Evolutionary conservation across 2,329 filamentous ascomycete genomes (phyloP), one percentile per base, ranked within the genome.

Genomic region (Fusarium sp.): DNA sequence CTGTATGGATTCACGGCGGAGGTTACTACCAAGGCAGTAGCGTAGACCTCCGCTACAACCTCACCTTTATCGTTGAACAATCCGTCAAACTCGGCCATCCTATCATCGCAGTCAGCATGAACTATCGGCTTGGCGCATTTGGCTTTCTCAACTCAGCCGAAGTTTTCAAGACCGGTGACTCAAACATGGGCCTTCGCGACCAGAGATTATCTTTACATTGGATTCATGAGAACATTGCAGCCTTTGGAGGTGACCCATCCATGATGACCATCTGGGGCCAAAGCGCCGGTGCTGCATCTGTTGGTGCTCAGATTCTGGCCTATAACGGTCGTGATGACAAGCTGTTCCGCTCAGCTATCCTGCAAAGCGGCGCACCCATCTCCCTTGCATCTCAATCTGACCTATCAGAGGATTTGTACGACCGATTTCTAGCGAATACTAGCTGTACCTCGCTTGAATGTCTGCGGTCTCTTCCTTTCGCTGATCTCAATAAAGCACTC

Each of bases 51-150:
- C 81, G 86, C 27, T 91, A 91, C 75, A 90, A 91, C 73, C 80
- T 89, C 53, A 86, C 85, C 16, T 87, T 84, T 62, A 83, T 90
- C 37, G 85, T 91, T 2, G 81, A 60, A 79, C 81, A 14, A 77
- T 81, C 60, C 4, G 47, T 59, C 3, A 65, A 76, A 5, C 82
- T 82, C 18, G 81, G 81, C 54, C 81, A 82, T 51, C 70, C 71
- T 2, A 57, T 74, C 4, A 47, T 75, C 14, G 67, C 45, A 12
- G 70, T 75, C 7, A 59, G 55, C 18, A 46, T 75, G 4, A 70
- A 75, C 46, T 75, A 75, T 34, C 55, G 74, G 3, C 65, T 75
- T 3, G 65, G 70, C 34, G 53, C 66, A 2, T 75, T 82, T 78
- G 86, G 86, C 4, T 88, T 87, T 70, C 72, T 88, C 18, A 79